Percentiles rank a stretch among this genome's conserved stretches.
phyloP scores from a whole-genome alignment of 805 yeast species.

The Saccharomycopsis javanensis region DNA sequence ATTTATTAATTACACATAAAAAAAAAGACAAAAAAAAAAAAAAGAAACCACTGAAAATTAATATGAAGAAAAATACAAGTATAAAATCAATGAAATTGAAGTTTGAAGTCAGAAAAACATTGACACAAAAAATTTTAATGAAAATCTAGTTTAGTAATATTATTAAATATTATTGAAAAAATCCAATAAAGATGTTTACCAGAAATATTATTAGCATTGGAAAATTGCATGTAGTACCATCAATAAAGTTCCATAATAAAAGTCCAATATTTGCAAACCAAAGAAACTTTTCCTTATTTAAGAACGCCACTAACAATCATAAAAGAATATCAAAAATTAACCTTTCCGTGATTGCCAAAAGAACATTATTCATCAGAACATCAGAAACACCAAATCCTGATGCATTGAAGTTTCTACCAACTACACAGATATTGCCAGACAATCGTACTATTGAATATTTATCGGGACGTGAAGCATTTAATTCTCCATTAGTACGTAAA shows the following conservation, averaged over 20 bases:
- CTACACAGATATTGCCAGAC: conserved; percentile 53
- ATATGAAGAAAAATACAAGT: not conserved
- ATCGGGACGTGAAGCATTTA: conserved; percentile 63
- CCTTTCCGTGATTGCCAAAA: not conserved
- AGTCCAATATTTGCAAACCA: not conserved
- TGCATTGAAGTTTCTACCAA: conserved; percentile 77
- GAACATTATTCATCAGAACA: conserved; percentile 60
- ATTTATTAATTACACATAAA: not conserved
- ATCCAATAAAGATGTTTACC: not conserved
- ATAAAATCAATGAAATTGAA: no score
- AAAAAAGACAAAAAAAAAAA: not conserved
- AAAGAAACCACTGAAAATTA: no score
- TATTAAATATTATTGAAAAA: not conserved
- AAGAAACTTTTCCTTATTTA: not conserved
- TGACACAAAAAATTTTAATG: not conserved
- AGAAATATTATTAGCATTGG: not conserved
- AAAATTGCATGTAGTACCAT: not conserved
- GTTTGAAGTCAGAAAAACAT: no score
- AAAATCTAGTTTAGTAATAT: not conserved
- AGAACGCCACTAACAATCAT: not conserved
- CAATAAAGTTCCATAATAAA: not conserved
- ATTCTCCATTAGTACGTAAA: conserved; percentile 69
- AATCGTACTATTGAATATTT: conserved; percentile 64
- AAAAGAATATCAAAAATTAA: not conserved
- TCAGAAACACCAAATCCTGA: conserved; percentile 79